phyloP scores from a whole-genome alignment of 2,329 filamentous ascomycete genomes.

The Aspergillus floridensis region DNA sequence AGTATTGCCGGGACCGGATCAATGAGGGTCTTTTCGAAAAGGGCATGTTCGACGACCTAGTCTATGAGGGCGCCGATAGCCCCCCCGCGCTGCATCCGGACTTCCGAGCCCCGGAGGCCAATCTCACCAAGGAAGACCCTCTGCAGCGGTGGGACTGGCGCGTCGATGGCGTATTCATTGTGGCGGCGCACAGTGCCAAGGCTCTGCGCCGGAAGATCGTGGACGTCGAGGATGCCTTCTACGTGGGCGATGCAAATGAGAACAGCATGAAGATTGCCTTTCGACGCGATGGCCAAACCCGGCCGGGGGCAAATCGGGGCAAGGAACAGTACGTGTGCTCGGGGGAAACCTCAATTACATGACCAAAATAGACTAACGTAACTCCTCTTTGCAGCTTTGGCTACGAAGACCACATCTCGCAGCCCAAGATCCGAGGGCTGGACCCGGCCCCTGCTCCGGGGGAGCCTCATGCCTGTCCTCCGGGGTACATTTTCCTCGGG shows the following conservation, averaged over 20 bases:
- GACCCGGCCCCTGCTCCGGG: conserved; percentile 37
- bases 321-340: conserved; percentile 9
- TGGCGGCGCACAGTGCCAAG: conserved; percentile 12
- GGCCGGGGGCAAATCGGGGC: conserved; percentile 4
- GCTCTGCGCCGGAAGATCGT: conserved; percentile 9
- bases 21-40: conserved; percentile 10
- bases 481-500: conserved; percentile 36
- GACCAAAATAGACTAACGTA: not conserved
- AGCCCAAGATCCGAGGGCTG: conserved; percentile 38
- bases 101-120: conserved; percentile 14
- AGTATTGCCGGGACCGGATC: not conserved
- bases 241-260: not conserved
- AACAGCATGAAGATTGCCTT: conserved; percentile 9
- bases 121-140: not conserved
- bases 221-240: conserved; percentile 15
- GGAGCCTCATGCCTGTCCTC: conserved; percentile 32
- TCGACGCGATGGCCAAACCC: conserved; percentile 2
- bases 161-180: conserved; percentile 15
- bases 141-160: not conserved
- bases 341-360: too few relatives aligned
- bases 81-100: conserved; percentile 12
- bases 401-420: conserved; percentile 44
- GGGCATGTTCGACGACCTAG: conserved; percentile 19
- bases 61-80: conserved; percentile 18
- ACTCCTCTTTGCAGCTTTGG: conserved; percentile 35